Evolutionary conservation across 2,329 filamentous ascomycete species (phyloP).

Genomic region (Rosellinia necatrix): DNA sequence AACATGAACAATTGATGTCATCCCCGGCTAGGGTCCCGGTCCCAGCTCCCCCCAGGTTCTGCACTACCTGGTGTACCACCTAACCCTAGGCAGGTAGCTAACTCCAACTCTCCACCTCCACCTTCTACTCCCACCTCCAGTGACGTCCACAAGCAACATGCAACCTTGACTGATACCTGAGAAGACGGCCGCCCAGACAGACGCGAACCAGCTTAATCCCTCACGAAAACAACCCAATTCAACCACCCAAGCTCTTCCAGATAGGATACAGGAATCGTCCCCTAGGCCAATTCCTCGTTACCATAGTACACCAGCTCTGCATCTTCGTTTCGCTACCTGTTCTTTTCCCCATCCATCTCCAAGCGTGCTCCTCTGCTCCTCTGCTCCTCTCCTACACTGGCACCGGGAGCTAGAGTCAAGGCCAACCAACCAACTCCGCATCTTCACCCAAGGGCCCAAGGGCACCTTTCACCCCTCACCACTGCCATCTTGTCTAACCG

Average conservation of each 20-base stretch:
- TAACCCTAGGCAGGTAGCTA: background rate
- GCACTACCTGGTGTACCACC: background rate
- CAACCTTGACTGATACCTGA: conserved; percentile 37
- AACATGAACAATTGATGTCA: conserved; percentile 11
- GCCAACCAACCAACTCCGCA: no score
- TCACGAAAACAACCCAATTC: conserved; percentile 11
- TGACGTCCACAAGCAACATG: conserved; percentile 14
- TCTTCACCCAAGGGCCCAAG: no score
- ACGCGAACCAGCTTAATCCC: conserved; percentile 21
- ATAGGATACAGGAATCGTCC: background rate
- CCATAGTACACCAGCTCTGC: background rate
- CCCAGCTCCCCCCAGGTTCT: background rate
- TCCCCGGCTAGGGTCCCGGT: background rate
- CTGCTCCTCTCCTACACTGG: no score
- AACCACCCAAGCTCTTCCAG: background rate
- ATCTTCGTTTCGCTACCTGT: background rate
- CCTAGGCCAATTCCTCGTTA: conserved; percentile 9
- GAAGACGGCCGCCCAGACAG: conserved; percentile 25
- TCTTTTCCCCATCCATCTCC: background rate
- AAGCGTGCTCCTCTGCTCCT: no score
- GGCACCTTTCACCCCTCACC: background rate
- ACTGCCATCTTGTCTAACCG: background rate
- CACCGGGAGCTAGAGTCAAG: no score
- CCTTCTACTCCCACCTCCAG: conserved; percentile 11
- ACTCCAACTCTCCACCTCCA: conserved; percentile 25